These are phyloP conservation scores for Talaromyces thailandensis DNA, from an alignment of 495 filamentous ascomycete species.

Conservation along the genomic window DNA sequence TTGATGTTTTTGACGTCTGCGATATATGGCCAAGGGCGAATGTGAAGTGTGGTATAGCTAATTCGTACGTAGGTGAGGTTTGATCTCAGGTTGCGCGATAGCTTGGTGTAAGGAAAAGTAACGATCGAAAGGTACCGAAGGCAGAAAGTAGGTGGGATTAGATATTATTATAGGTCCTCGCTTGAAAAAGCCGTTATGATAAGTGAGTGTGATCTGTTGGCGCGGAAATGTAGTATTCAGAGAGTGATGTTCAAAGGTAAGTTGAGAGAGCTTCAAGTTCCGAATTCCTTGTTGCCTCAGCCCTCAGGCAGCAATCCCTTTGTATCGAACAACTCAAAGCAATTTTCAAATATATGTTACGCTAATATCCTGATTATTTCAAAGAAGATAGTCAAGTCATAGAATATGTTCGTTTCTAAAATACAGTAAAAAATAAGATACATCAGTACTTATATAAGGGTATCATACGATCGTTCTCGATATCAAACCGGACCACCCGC, in stretches of 20 bases:
- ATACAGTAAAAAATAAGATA: slow-evolving; percentile 7
- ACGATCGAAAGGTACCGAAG: neutral
- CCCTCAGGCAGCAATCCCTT: neutral
- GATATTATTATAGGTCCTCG: neutral
- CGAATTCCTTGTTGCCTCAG: slow-evolving; percentile 10
- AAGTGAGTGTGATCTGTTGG: neutral
- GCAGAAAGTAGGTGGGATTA: neutral
- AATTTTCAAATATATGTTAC: neutral
- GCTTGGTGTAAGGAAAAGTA: neutral
- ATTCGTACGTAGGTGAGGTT: neutral
- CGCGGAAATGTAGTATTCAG: neutral
- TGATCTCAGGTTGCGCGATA: neutral
- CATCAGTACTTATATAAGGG: neutral
- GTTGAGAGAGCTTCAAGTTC: neutral
- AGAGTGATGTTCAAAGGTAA: neutral
- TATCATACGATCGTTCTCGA: neutral
- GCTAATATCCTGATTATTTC: neutral
- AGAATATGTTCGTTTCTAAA: neutral
- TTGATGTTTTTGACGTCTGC: neutral
- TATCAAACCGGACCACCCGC: neutral
- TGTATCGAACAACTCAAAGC: neutral
- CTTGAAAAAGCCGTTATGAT: neutral
- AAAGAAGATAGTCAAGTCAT: neutral
- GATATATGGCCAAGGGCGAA: neutral
- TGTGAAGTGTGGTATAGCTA: neutral